Percentiles rank a stretch among this genome's conserved stretches.
Evolutionary conservation across 164 flowering plant species (phyloP).

Genomic region (Berberis vulgaris): DNA sequence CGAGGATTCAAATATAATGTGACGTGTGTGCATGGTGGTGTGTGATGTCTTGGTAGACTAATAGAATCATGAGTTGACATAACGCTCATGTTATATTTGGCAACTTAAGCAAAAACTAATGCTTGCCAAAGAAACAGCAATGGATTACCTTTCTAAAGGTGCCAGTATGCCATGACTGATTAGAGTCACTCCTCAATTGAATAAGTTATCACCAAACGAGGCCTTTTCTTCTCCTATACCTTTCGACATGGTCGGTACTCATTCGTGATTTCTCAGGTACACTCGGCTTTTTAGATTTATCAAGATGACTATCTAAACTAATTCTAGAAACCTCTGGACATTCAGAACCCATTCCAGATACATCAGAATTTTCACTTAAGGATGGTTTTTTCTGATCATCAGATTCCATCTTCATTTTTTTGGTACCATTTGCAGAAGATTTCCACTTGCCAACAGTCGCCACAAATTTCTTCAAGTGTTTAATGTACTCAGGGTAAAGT

Average conservation of each 20-base stretch:
- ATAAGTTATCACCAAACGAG: not conserved
- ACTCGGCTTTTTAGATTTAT: slow-evolving; percentile 60
- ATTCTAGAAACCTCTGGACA: slow-evolving; percentile 62
- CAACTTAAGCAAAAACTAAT: not conserved
- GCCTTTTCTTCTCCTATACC: slow-evolving; percentile 57
- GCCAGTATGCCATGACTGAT: not conserved
- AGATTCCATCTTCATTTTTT: slow-evolving; percentile 24
- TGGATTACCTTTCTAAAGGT: not conserved
- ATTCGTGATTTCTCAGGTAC: slow-evolving; percentile 76
- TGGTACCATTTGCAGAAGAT: slow-evolving; percentile 28
- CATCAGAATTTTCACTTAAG: slow-evolving; percentile 24
- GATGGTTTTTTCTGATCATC: slow-evolving; percentile 36
- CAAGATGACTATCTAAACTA: slow-evolving; percentile 79
- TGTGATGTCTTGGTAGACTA: too few relatives aligned
- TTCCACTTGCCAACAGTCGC: slow-evolving; percentile 50
- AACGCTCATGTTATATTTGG: not conserved
- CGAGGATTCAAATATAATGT: too few relatives aligned
- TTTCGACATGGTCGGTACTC: slow-evolving; percentile 76
- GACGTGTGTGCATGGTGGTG: too few relatives aligned
- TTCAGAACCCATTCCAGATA: slow-evolving; percentile 31
- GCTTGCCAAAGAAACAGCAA: not conserved
- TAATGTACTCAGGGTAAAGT: slow-evolving; percentile 82
- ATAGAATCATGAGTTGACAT: too few relatives aligned
- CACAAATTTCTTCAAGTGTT: slow-evolving; percentile 76
- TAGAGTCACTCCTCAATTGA: not conserved